These are phyloP conservation scores for Colletotrichum godetiae DNA, from an alignment of 2,329 filamentous ascomycete genomes.

Conservation along the genomic window DNA sequence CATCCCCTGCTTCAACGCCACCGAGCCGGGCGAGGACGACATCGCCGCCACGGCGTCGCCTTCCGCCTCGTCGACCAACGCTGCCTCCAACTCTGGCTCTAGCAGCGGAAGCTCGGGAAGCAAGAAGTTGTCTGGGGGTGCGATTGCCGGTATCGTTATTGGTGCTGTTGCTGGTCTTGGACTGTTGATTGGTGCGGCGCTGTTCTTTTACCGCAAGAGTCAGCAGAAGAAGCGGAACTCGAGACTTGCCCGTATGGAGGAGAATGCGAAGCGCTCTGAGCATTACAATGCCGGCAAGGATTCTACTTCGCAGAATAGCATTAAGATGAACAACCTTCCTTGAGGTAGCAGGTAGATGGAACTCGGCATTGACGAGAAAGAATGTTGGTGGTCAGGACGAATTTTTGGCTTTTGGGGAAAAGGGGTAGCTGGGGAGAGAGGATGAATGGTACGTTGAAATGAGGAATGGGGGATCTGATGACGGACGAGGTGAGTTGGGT, in stretches of 20 bases:
- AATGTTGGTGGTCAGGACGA: too few relatives aligned
- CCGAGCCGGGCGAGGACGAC: conserved; percentile 40
- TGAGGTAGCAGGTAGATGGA: background rate
- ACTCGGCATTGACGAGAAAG: background rate
- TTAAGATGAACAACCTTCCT: conserved; percentile 11
- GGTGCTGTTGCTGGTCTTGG: conserved; percentile 25
- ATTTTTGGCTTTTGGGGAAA: background rate
- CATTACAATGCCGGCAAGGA: conserved; percentile 24
- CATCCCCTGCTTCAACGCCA: conserved; percentile 50
- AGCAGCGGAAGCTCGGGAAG: background rate
- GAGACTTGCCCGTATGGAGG: conserved; percentile 29
- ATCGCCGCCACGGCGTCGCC: conserved; percentile 35
- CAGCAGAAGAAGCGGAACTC: conserved; percentile 35
- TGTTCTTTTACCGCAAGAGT: conserved; percentile 31
- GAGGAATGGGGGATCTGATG: background rate
- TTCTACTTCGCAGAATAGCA: conserved; percentile 29
- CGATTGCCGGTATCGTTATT: conserved; percentile 34
- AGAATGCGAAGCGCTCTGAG: conserved; percentile 24
- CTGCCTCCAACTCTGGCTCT: background rate
- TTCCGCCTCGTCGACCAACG: conserved; percentile 29
- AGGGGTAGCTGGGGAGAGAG: too few relatives aligned
- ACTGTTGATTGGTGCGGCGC: conserved; percentile 12
- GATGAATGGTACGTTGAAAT: background rate
- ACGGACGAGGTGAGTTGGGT: background rate
- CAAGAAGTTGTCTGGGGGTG: conserved; percentile 17